Base-by-base conservation (phyloP, 2,329 filamentous ascomycete species). In the Xylaria sp. region DNA sequence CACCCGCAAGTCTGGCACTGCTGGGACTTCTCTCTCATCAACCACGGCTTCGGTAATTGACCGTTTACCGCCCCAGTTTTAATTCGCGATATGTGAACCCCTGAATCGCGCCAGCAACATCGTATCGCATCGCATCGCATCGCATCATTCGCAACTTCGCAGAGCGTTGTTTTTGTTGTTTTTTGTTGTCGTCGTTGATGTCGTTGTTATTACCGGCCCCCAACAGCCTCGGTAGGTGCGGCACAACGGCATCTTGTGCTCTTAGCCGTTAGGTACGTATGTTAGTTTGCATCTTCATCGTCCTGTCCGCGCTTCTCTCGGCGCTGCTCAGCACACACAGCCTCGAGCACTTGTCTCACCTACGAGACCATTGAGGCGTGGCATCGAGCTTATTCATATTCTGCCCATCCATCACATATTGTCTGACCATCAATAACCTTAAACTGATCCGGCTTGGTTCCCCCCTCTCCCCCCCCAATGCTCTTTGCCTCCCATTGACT, bases 61-160 rank as follows among this genome's bases (percentile, higher is more conserved):
- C 17, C 23, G 4, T 15, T 43, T 37, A 23, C 19, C 10, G 38
- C 48, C 41, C 40, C 27, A 13, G 29, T 44, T 54, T 43, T 17
- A 54, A 31, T 35, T 52, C 57, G 21, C 49, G 62, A 64, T 51
- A 64, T 60, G 57, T 58, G 58, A 64, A 49, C 54, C 54, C 57
- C 58, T 62, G 58, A 58, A 56, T 41, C 40, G 61, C 43, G 41
- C 46, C 37, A 35, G 47, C 44, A 17, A 35, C 46, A 49, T 49
- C 31, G 21, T 17, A 48, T 48, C 46, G 46, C 9, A 38, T 38
- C 41, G 41, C 23, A 44, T 44, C 31, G 53, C 31, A 54, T 15
- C 38, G 29, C 49, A 40, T 57, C 54, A 44, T 46, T 41, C 40
- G 57, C 49, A 35, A 51, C 7, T 40, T 51, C 47, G 43, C 41